phyloP scores from a whole-genome alignment of 805 yeast genomes.

The Kodamaea leandrae region DNA sequence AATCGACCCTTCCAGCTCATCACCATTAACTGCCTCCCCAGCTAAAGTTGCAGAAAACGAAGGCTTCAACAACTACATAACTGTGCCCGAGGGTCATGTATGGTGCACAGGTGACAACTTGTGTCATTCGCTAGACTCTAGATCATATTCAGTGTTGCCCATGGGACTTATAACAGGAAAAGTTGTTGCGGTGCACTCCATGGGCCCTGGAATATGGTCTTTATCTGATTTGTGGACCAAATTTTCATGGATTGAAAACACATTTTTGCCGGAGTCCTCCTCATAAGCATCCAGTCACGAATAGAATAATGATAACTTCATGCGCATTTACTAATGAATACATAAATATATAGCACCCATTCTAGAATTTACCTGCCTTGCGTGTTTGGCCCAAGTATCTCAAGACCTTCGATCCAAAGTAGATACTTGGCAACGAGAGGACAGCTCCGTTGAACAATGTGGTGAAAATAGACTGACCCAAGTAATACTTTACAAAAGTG shows the following conservation, averaged over 20 bases:
- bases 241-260: constrained; percentile 55
- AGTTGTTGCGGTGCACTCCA: constrained; percentile 62
- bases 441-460: constrained; percentile 49
- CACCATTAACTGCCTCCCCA: constrained; percentile 37
- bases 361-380: constrained; percentile 23
- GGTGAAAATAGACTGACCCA: constrained; percentile 58
- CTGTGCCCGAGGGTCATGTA: constrained; percentile 90
- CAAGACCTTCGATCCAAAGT: constrained; percentile 66
- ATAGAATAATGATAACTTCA: constrained; percentile 1
- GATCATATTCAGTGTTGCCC: constrained; percentile 88
- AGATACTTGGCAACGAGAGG: constrained; percentile 53
- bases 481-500: constrained; percentile 55
- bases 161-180: constrained; percentile 86
- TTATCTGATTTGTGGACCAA: constrained; percentile 20
- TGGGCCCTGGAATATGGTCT: constrained; percentile 49
- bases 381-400: constrained; percentile 42
- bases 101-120: constrained; percentile 98
- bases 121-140: constrained; percentile 80
- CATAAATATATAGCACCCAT: constrained; percentile 6
- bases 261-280: constrained; percentile 24
- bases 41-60: constrained; percentile 29
- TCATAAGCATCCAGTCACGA: constrained; percentile 3
- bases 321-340: constrained; percentile 2
- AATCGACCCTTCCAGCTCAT: constrained; percentile 71
- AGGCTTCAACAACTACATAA: constrained; percentile 56